These are phyloP conservation scores for Blastobotrys aristatus DNA, from an alignment of 1,139 yeast genomes.

Conservation along the genomic window DNA sequence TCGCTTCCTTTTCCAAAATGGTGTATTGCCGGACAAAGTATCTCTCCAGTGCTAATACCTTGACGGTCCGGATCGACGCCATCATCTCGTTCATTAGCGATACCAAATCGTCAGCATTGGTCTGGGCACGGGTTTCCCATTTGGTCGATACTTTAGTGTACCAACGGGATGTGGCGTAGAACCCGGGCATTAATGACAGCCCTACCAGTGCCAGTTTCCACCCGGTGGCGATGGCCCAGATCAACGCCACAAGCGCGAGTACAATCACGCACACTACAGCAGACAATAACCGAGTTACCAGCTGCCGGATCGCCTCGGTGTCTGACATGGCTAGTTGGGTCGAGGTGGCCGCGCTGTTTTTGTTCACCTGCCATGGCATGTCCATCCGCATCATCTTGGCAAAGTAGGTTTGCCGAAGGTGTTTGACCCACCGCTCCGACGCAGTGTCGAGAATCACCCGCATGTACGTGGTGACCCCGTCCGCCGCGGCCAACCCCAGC, in stretches of 20 bases:
- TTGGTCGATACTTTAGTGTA: conserved; percentile 50
- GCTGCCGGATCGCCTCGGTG: conserved; percentile 63
- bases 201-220: conserved; percentile 88
- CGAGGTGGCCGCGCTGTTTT: conserved; percentile 44
- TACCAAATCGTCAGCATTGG: conserved; percentile 51
- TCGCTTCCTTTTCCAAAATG: conserved; percentile 26
- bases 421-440: conserved; percentile 65
- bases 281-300: conserved; percentile 58
- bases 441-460: conserved; percentile 51
- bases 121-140: conserved; percentile 58
- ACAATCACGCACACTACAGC: conserved; percentile 41
- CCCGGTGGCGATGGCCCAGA: conserved; percentile 76
- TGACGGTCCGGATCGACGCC: conserved; percentile 57
- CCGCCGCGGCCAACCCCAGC: conserved; percentile 53
- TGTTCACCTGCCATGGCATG: conserved; percentile 46
- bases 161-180: conserved; percentile 45
- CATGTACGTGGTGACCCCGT: conserved; percentile 53
- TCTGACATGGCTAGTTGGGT: conserved; percentile 73
- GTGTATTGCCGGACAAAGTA: conserved; percentile 44
- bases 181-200: conserved; percentile 62
- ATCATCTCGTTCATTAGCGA: conserved; percentile 54
- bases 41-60: conserved; percentile 47
- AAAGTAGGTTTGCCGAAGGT: conserved; percentile 50
- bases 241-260: conserved; percentile 53
- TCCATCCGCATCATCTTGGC: conserved; percentile 48